phyloP scores from a whole-genome alignment of 2,329 filamentous ascomycete species.

The Beauveria pseudobassiana region DNA sequence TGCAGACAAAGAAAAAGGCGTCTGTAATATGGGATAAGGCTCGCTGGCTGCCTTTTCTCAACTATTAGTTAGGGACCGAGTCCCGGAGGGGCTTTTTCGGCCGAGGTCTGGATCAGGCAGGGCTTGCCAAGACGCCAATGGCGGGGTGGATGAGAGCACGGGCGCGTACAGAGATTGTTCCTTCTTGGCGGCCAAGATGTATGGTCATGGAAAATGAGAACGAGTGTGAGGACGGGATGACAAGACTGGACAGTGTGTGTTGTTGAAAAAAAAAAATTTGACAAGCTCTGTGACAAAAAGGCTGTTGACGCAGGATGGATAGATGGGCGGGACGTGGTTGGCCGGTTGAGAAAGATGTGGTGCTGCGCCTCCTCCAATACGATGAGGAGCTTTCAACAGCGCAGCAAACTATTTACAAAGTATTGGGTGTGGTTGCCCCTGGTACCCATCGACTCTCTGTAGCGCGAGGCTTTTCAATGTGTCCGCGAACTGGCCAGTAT shows the following conservation, averaged over 20 bases:
- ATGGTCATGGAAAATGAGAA: background rate
- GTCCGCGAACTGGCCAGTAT: too few relatives aligned
- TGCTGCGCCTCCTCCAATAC: constrained; percentile 1
- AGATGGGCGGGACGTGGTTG: background rate
- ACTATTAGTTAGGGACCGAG: background rate
- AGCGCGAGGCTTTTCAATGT: too few relatives aligned
- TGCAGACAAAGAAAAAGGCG: background rate
- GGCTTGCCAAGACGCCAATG: constrained; percentile 1
- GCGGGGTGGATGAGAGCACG: background rate
- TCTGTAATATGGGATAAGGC: background rate
- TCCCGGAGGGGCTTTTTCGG: background rate
- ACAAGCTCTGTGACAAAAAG: background rate
- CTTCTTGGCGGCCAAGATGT: background rate
- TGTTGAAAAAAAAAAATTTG: background rate
- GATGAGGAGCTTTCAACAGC: background rate
- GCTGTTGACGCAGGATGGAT: background rate
- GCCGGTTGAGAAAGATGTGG: background rate
- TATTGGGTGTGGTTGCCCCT: too few relatives aligned
- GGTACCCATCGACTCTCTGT: too few relatives aligned
- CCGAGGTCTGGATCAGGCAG: background rate
- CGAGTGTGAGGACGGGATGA: background rate
- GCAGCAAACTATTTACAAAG: too few relatives aligned
- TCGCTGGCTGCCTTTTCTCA: background rate
- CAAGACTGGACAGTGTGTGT: background rate
- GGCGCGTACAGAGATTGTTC: background rate